Percentiles rank a stretch among this genome's conserved stretches.
Conservation (phyloP, 2,329 filamentous ascomycete species). For the Colletotrichum liaoningense region DNA sequence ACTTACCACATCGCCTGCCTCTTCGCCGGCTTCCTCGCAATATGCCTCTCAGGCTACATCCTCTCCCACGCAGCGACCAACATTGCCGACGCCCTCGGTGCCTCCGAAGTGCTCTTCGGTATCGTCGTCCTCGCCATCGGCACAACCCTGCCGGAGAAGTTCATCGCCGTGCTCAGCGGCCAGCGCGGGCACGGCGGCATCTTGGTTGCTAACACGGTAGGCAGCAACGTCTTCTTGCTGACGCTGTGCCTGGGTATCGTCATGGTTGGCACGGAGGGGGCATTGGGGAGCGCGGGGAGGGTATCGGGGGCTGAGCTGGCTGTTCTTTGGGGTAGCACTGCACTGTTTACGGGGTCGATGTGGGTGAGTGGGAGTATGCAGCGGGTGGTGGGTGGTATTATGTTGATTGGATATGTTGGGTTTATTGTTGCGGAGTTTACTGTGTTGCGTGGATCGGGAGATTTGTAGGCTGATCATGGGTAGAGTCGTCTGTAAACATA, state of each 20-base stretch:
- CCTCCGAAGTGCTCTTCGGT: constrained; percentile 60
- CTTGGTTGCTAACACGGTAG: constrained; percentile 62
- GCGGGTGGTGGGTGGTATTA: constrained; percentile 30
- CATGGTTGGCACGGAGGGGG: constrained; percentile 32
- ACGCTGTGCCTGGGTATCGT: constrained; percentile 59
- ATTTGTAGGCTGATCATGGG: too few species aligned
- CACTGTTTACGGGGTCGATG: neutral
- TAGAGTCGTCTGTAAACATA: too few species aligned
- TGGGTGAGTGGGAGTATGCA: constrained; percentile 35
- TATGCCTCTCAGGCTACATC: constrained; percentile 61
- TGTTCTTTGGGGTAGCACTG: constrained; percentile 35
- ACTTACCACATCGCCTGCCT: constrained; percentile 47
- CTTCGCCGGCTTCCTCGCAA: constrained; percentile 54
- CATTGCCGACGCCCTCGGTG: constrained; percentile 52
- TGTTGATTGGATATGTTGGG: constrained; percentile 34
- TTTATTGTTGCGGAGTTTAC: constrained; percentile 38
- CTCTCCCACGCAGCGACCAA: constrained; percentile 59
- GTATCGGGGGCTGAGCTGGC: constrained; percentile 34
- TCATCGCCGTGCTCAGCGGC: constrained; percentile 61
- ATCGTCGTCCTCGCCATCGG: constrained; percentile 56
- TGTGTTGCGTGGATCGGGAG: constrained; percentile 10
- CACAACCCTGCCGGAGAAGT: constrained; percentile 65
- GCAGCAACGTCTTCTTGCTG: constrained; percentile 66
- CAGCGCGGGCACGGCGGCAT: constrained; percentile 59
- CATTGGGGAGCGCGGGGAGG: constrained; percentile 23